Percentiles rank a stretch among this genome's conserved stretches.
These are phyloP conservation scores for Coniosporium tulheliwenetii DNA, from an alignment of 2,329 filamentous ascomycete genomes.

Conservation along the genomic window DNA sequence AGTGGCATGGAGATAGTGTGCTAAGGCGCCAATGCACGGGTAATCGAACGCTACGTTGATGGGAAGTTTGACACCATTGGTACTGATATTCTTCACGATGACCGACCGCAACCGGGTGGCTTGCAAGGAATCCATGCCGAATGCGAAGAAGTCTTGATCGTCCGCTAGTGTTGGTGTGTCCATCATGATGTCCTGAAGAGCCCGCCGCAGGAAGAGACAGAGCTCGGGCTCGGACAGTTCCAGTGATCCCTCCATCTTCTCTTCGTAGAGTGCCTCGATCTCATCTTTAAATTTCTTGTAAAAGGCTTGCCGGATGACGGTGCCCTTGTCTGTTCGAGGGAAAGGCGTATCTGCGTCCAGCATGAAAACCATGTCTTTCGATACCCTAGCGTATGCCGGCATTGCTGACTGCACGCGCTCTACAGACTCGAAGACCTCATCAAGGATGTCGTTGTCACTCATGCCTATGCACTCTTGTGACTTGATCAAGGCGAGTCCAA, in stretches of 20 bases:
- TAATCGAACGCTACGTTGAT: conserved; percentile 46
- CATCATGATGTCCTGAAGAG: conserved; percentile 14
- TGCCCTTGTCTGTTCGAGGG: conserved; percentile 40
- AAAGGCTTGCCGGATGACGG: conserved; percentile 35
- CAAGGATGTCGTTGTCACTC: conserved; percentile 28
- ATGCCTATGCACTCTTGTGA: conserved; percentile 27
- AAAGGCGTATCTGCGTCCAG: conserved; percentile 29
- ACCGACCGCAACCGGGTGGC: conserved; percentile 38
- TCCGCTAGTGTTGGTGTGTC: conserved; percentile 11
- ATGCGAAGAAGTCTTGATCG: conserved; percentile 41
- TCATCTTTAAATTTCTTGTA: conserved; percentile 32
- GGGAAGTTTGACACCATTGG: conserved; percentile 30
- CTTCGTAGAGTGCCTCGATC: conserved; percentile 31
- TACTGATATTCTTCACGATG: conserved; percentile 35
- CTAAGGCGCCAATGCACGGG: conserved; percentile 31
- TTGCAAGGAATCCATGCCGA: conserved; percentile 43
- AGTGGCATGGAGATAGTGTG: conserved; percentile 23
- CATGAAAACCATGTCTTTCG: conserved; percentile 36
- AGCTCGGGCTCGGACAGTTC: conserved; percentile 8
- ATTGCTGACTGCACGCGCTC: conserved; percentile 33
- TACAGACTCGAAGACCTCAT: conserved; percentile 33
- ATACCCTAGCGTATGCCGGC: conserved; percentile 38
- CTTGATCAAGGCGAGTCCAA: conserved; percentile 38
- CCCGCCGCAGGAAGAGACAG: conserved; percentile 3
- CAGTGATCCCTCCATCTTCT: conserved; percentile 7